Evolutionary conservation across 2,329 filamentous ascomycete genomes (phyloP), one percentile per base, ranked within the genome.

Genomic region (Arthrocladium fulminans): DNA sequence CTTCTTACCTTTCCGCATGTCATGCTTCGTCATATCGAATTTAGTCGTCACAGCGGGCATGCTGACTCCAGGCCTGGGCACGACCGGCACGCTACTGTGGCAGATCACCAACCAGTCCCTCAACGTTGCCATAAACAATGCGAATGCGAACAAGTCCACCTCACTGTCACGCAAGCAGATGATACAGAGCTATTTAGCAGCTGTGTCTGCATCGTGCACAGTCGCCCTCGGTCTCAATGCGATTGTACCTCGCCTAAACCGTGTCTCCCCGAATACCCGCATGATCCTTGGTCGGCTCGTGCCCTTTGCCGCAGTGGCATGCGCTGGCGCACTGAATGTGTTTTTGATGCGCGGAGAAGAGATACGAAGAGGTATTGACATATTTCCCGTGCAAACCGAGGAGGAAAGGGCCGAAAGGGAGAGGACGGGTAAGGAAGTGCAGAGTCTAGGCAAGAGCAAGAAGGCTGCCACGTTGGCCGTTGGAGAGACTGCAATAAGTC

Each of bases 301-400:
- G 5, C 92, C 92, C 22, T 98, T 98, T 63, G 92, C 90, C 0
- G 92, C 92, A 10, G 92, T 98, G 9, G 90, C 90, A 24, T 86
- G 81, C 51, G 92, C 92, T 3, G 89, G 88, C 61, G 88, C 83
- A 1, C 75, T 98, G 54, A 98, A 98, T 67, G 92, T 96, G 22
- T 94, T 96, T 69, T 78, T 98, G 48, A 98, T 98, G 92, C 87
- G 92, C 51, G 84, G 88, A 54, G 90, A 96, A 67, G 92, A 98
- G 71, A 97, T 98, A 60, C 79, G 86, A 61, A 80, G 79, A 52
- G 92, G 92, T 45, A 98, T 98, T 61, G 87, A 97, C 66, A 81
- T 98, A 30, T 96, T 84, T 67, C 88, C 89, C 1, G 82, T 88
- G 5, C 76, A 89, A 9, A 83, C 82, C 2, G 81, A 81, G 3